Evolutionary conservation across 2,329 filamentous ascomycete species (phyloP), one percentile per base, ranked within the genome.

Genomic region (Sclerotinia sclerotiorum): DNA sequence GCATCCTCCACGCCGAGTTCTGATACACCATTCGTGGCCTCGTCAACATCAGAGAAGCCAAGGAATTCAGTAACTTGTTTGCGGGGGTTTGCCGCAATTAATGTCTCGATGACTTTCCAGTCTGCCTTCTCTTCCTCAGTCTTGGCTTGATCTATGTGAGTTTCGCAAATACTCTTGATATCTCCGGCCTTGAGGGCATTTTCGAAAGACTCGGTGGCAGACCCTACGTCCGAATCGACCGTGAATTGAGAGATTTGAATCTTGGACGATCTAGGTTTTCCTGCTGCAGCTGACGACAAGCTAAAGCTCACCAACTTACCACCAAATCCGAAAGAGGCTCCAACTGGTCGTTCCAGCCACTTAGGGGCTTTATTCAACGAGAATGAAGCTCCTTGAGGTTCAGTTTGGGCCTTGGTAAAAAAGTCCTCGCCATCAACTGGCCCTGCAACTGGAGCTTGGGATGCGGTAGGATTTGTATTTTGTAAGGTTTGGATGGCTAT

Each of bases 41-140:
- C 82, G n/a, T 83, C 82, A 51, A 79, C 76, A 48, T 75, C 71
- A 42, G 87, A 83, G 79, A 98, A 94, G n/a, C 94, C 95, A 24
- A 99, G 86, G 77, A 96, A 94, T 73, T 96, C 90, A 29, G 95
- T 86, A 68, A 99, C 89, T 77, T 92, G 89, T 78, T 90, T 90
- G 54, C 94, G 88, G n/a, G 93, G 91, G 76, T 94, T 94, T 42
- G 91, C 88, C 4, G 92, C 90, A 61, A 94, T 90, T 70, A 99
- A 81, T 2, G 93, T 95, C 79, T 95, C 89, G 78, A 99, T 92
- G 49, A 98, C 93, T 72, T 91, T 90, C 95, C 95, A 99, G 79
- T 98, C 94, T 5, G 92, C 91, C 82, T 93, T 97, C 78, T 98
- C 95, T 73, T 97, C 93, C 1, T 97, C 94, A 0, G 88, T 92